phyloP scores from a whole-genome alignment of 768 basidiomycete genomes.

The Exidia glandulosa region DNA sequence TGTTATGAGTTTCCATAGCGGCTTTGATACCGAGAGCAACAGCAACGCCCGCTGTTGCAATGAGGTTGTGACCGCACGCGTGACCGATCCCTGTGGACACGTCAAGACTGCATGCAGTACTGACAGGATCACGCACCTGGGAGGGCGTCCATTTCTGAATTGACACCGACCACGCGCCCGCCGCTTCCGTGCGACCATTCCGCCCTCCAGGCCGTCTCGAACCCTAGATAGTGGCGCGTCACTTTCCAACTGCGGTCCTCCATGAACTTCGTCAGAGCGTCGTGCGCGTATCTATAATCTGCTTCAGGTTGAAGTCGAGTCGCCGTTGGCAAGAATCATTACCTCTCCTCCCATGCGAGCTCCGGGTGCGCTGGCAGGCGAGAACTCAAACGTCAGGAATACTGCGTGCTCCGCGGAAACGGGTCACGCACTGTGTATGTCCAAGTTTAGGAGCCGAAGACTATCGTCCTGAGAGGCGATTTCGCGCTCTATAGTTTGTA shows the following conservation, averaged over 20 bases:
- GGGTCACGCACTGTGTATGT: constrained; percentile 9
- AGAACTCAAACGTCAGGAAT: background rate
- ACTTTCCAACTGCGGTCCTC: constrained; percentile 14
- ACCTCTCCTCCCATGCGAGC: constrained; percentile 5
- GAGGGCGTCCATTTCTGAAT: constrained; percentile 21
- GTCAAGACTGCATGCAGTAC: no score
- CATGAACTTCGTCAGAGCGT: constrained; percentile 17
- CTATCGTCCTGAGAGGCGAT: constrained; percentile 6
- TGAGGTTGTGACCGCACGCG: constrained; percentile 13
- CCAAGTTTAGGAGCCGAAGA: constrained; percentile 10
- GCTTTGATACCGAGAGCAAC: constrained; percentile 14
- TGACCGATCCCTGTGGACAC: constrained; percentile 11
- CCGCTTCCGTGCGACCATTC: constrained; percentile 10
- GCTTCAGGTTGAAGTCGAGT: background rate
- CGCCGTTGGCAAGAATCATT: background rate
- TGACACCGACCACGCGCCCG: constrained; percentile 15
- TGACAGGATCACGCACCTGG: constrained; percentile 4
- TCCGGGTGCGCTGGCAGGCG: constrained; percentile 5
- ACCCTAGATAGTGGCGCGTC: constrained; percentile 13
- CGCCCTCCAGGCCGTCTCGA: constrained; percentile 19
- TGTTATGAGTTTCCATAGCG: constrained; percentile 14
- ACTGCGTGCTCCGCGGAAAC: background rate
- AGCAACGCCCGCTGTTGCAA: constrained; percentile 19
- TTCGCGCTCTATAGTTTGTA: constrained; percentile 6
- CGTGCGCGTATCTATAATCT: constrained; percentile 14